These are phyloP conservation scores for Anethum foeniculum DNA, from an alignment of 140 eudicot species.

Conservation along the genomic window DNA sequence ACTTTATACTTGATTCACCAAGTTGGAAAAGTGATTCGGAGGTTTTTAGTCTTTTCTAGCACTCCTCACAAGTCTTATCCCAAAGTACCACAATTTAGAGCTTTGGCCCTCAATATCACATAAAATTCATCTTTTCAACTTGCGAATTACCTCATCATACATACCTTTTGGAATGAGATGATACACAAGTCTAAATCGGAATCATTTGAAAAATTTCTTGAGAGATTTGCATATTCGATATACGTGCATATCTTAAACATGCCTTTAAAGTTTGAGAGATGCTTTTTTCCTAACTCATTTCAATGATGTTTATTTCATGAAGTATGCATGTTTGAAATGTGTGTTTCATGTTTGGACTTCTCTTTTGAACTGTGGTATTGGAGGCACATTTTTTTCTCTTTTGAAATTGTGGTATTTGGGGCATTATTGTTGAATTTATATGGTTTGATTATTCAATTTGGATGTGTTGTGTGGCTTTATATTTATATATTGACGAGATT, in stretches of 20 bases:
- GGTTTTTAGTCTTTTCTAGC: background rate
- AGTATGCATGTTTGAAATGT: background rate
- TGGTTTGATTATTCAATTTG: background rate
- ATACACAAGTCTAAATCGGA: background rate
- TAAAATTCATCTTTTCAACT: background rate
- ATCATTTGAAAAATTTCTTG: background rate
- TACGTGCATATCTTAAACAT: background rate
- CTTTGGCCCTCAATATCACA: background rate
- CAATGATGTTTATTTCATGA: background rate
- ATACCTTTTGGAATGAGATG: background rate
- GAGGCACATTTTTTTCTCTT: background rate
- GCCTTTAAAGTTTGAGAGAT: background rate
- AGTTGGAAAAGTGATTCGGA: background rate
- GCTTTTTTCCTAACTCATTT: background rate
- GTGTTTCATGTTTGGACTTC: background rate
- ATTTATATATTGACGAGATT: background rate
- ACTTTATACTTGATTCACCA: background rate
- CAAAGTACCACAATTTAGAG: background rate
- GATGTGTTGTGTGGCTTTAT: background rate
- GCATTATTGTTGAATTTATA: background rate
- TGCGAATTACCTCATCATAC: background rate
- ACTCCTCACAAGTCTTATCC: background rate
- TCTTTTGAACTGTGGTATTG: background rate
- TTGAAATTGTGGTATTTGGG: background rate
- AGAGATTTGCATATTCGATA: background rate